A percentile compares a stretch with the other conserved stretches of the same genome.
Evolutionary conservation across 352 stramenopile genomes (phyloP).

Genomic region (Plasmopara muralis): DNA sequence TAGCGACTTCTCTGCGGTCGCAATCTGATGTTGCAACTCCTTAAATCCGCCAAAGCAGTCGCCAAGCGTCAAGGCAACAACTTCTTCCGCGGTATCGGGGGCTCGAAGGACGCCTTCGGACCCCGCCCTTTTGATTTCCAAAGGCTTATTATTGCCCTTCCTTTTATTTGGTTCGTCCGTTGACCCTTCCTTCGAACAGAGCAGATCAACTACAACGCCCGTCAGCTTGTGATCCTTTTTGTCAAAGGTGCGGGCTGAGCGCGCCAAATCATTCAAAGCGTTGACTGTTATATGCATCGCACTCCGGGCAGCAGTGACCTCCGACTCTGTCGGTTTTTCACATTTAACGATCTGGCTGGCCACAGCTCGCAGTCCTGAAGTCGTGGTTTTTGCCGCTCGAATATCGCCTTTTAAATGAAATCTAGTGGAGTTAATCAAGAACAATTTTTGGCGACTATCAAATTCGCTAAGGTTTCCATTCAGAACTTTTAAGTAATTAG

Average conservation of each 20-base stretch:
- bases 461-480: slow-evolving; percentile 22
- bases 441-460: slow-evolving; percentile 19
- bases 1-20: slow-evolving; percentile 15
- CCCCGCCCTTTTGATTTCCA: slow-evolving; percentile 3
- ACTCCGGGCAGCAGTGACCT: slow-evolving; percentile 21
- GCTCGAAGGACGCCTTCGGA: slow-evolving; percentile 17
- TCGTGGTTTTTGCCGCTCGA: slow-evolving; percentile 13
- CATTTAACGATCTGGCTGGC: slow-evolving; percentile 20
- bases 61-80: slow-evolving; percentile 20
- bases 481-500: slow-evolving; percentile 18
- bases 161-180: slow-evolving; percentile 2
- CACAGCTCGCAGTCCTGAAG: slow-evolving; percentile 12
- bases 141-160: slow-evolving; percentile 1
- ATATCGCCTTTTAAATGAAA: slow-evolving; percentile 23
- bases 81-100: slow-evolving; percentile 24
- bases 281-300: slow-evolving; percentile 22
- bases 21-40: slow-evolving; percentile 24
- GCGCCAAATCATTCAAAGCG: slow-evolving; percentile 23
- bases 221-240: slow-evolving; percentile 16
- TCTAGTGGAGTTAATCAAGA: slow-evolving; percentile 20
- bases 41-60: slow-evolving; percentile 23
- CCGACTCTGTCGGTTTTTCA: slow-evolving; percentile 13
- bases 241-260: slow-evolving; percentile 19
- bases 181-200: slow-evolving; percentile 7
- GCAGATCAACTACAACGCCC: slow-evolving; percentile 9